Evolutionary conservation across 2,329 filamentous ascomycete genomes (phyloP).

Genomic region (Fusarium avenaceum): DNA sequence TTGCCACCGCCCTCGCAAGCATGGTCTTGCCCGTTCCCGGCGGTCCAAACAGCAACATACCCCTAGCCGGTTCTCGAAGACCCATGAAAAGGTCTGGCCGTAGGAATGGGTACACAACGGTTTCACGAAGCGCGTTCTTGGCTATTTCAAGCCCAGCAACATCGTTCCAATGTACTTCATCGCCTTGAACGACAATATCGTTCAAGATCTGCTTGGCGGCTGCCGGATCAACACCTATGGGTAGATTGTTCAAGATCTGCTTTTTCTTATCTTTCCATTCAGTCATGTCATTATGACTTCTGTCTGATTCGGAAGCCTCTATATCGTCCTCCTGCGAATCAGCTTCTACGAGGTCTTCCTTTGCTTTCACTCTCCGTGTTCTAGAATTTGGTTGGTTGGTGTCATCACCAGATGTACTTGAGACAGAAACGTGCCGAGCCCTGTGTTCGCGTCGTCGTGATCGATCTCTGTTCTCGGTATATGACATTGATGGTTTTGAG

Average conservation of each 20-base stretch:
- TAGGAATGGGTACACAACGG: constrained; percentile 96
- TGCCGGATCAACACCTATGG: constrained; percentile 82
- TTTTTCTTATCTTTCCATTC: constrained; percentile 74
- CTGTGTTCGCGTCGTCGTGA: constrained; percentile 42
- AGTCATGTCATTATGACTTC: constrained; percentile 57
- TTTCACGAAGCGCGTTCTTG: constrained; percentile 92
- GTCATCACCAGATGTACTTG: constrained; percentile 49
- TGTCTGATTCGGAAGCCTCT: constrained; percentile 59
- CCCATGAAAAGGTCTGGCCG: constrained; percentile 97
- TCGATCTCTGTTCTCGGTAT: constrained; percentile 35
- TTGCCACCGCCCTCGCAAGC: constrained; percentile 91
- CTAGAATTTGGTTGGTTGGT: constrained; percentile 43
- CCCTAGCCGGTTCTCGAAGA: constrained; percentile 89
- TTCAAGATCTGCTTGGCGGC: constrained; percentile 94
- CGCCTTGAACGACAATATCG: constrained; percentile 93
- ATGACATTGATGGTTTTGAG: constrained; percentile 26
- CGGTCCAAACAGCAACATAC: constrained; percentile 96
- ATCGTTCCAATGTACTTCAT: constrained; percentile 95
- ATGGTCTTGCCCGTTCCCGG: constrained; percentile 99
- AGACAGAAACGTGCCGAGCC: constrained; percentile 41
- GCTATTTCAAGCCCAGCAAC: constrained; percentile 91
- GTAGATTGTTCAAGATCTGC: constrained; percentile 80
- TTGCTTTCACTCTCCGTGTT: constrained; percentile 49
- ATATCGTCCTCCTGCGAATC: constrained; percentile 64
- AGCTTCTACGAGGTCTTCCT: constrained; percentile 54